Conservation (phyloP, 805 yeast species). For the Yarrowia sp. region DNA sequence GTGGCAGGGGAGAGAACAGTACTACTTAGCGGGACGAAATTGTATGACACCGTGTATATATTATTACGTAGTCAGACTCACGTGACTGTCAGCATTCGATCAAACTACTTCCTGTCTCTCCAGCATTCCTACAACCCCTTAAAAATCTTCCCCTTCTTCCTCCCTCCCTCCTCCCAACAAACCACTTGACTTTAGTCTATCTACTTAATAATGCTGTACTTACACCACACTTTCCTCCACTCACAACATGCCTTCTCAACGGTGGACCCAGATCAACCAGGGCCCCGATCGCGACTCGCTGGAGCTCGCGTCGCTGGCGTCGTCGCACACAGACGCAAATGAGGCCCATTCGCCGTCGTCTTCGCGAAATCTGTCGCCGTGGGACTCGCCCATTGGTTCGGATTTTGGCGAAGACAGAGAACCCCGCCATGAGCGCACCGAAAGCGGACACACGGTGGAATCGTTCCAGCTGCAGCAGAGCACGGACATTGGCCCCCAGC, state of each 20-base stretch:
- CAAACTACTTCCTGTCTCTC: background rate
- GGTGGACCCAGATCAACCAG: slow-evolving; percentile 37
- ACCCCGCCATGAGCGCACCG: slow-evolving; percentile 40
- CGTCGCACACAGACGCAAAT: slow-evolving; percentile 43
- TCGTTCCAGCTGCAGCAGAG: slow-evolving; percentile 46
- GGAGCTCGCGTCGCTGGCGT: slow-evolving; percentile 50
- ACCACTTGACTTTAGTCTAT: background rate
- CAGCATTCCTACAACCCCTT: background rate
- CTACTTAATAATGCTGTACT: background rate
- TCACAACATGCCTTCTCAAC: slow-evolving; percentile 32
- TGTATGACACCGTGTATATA: background rate
- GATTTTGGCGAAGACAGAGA: slow-evolving; percentile 40
- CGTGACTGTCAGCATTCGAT: background rate
- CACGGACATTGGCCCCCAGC: slow-evolving; percentile 40
- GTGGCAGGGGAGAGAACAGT: background rate
- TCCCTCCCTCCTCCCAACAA: background rate
- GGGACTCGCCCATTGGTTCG: slow-evolving; percentile 41
- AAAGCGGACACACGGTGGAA: slow-evolving; percentile 41
- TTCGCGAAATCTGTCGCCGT: slow-evolving; percentile 44
- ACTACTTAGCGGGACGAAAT: background rate
- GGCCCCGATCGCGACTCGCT: slow-evolving; percentile 45
- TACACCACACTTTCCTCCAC: too few species aligned
- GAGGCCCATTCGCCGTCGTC: slow-evolving; percentile 40
- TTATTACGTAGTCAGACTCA: background rate
- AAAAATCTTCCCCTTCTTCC: too few species aligned